Conservation (phyloP, 169 alveolate genomes). For the Condylostoma magnum region DNA sequence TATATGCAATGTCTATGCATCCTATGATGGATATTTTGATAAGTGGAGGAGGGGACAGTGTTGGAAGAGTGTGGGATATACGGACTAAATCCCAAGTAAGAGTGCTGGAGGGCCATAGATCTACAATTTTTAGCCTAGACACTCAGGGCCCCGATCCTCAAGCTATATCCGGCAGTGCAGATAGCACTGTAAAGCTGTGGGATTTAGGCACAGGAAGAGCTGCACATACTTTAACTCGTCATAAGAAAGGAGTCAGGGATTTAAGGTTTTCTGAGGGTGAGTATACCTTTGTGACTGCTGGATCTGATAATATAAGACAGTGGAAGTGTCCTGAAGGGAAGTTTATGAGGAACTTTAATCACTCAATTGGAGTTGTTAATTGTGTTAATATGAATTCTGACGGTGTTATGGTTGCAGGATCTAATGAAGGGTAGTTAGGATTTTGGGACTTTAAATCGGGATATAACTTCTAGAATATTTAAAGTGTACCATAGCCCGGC, state of each 20-base stretch:
- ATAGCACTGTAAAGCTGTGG: slow-evolving; percentile 95
- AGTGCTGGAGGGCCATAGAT: slow-evolving; percentile 93
- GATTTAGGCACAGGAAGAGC: slow-evolving; percentile 96
- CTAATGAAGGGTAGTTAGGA: slow-evolving; percentile 94
- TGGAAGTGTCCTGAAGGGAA: slow-evolving; percentile 91
- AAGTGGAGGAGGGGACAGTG: slow-evolving; percentile 98
- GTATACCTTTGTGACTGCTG: slow-evolving; percentile 96
- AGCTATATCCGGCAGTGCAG: slow-evolving; percentile 95
- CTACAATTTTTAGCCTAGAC: slow-evolving; percentile 89
- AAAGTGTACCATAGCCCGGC: slow-evolving; percentile 94
- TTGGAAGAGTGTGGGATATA: slow-evolving; percentile 98
- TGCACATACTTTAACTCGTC: slow-evolving; percentile 94
- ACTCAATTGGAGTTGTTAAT: slow-evolving; percentile 53
- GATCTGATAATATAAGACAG: slow-evolving; percentile 95
- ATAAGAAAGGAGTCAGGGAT: slow-evolving; percentile 96
- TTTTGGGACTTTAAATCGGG: slow-evolving; percentile 98
- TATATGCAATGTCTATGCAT: slow-evolving; percentile 94
- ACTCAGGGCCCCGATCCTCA: slow-evolving; percentile 96
- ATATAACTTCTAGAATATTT: slow-evolving; percentile 90
- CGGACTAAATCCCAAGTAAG: slow-evolving; percentile 94
- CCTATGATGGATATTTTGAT: slow-evolving; percentile 95
- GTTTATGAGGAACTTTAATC: slow-evolving; percentile 51
- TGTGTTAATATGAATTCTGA: slow-evolving; percentile 80
- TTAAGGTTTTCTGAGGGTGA: slow-evolving; percentile 94
- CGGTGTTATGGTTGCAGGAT: slow-evolving; percentile 93